Conservation (phyloP, 169 alveolate species). For the Perkinsus chesapeaki region DNA sequence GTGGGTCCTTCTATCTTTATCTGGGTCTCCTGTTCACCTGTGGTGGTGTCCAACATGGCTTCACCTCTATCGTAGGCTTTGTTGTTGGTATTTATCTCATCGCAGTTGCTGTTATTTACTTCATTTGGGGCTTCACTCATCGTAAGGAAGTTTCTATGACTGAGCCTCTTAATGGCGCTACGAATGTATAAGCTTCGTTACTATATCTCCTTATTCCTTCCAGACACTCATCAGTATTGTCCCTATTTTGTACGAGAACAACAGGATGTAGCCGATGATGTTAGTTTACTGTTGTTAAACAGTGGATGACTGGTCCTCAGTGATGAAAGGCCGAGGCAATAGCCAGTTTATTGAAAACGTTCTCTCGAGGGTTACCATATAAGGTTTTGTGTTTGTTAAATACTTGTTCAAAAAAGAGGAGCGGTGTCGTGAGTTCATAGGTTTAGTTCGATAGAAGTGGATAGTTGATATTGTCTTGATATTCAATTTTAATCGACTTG, state of each 20-base stretch:
- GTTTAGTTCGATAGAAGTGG: too few species aligned
- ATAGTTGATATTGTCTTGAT: too few species aligned
- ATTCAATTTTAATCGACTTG: too few species aligned
- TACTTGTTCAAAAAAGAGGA: too few species aligned
- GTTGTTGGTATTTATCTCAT: neutral
- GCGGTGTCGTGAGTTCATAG: too few species aligned
- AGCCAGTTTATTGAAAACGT: neutral
- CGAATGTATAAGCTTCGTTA: neutral
- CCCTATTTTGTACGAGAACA: neutral
- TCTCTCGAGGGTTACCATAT: neutral
- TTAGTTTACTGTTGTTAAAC: neutral
- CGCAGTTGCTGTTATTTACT: neutral
- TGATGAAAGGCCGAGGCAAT: too few species aligned
- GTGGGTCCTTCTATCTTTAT: neutral
- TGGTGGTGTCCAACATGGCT: neutral
- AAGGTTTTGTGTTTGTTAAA: neutral
- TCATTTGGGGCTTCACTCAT: neutral
- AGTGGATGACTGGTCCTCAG: too few species aligned
- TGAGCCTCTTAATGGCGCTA: neutral
- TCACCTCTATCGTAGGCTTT: neutral
- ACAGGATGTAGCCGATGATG: neutral
- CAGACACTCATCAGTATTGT: neutral
- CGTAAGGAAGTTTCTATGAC: neutral
- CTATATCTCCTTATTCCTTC: neutral
- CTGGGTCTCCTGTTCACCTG: neutral